These are phyloP conservation scores for Saccharata proteae DNA, from an alignment of 2,329 filamentous ascomycete genomes.

Conservation along the genomic window DNA sequence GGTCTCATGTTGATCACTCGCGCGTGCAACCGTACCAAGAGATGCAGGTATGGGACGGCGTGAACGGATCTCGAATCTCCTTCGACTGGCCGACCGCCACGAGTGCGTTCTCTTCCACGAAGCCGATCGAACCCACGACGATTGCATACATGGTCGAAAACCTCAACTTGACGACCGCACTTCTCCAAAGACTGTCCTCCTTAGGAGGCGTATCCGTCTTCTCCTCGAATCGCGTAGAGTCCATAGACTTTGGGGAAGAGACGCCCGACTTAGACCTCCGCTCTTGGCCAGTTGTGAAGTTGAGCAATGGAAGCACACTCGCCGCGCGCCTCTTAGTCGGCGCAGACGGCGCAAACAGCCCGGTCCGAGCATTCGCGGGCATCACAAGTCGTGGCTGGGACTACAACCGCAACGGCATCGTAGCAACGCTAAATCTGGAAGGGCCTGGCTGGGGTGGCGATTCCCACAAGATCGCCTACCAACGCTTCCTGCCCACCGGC, in stretches of 20 bases:
- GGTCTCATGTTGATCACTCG: constrained; percentile 59
- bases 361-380: constrained; percentile 77
- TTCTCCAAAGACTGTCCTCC: constrained; percentile 60
- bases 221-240: constrained; percentile 64
- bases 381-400: constrained; percentile 87
- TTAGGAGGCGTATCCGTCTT: constrained; percentile 58
- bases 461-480: constrained; percentile 66
- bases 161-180: constrained; percentile 67
- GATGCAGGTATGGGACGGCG: constrained; percentile 98
- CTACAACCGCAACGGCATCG: constrained; percentile 79
- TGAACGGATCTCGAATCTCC: constrained; percentile 74
- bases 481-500: constrained; percentile 85
- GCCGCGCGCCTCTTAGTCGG: constrained; percentile 78
- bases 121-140: constrained; percentile 36
- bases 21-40: constrained; percentile 82
- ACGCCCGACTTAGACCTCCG: constrained; percentile 61
- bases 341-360: constrained; percentile 89
- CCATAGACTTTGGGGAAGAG: constrained; percentile 62
- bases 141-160: constrained; percentile 98
- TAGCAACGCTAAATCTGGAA: constrained; percentile 72
- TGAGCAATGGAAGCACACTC: constrained; percentile 55
- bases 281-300: constrained; percentile 73
- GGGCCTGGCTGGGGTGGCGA: constrained; percentile 28
- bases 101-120: constrained; percentile 29
- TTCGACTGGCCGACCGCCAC: constrained; percentile 59